A percentile compares a stretch with the other conserved stretches of the same genome.
These are phyloP conservation scores for Capsicum chinense DNA, from an alignment of 257 asterid species.

Conservation along the genomic window DNA sequence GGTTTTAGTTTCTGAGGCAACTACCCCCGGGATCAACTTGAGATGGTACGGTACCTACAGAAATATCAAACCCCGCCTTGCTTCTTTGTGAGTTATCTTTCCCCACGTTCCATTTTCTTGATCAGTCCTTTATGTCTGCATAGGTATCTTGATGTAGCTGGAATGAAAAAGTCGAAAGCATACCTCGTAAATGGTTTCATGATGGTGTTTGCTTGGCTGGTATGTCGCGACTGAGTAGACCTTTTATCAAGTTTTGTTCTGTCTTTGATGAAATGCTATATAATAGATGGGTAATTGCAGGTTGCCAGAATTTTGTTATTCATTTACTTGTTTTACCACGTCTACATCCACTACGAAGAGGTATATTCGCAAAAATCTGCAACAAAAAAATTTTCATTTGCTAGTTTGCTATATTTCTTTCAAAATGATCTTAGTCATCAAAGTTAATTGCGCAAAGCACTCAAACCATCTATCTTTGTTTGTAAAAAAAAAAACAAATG, in stretches of 20 bases:
- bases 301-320: slow-evolving; percentile 74
- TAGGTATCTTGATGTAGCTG: slow-evolving; percentile 87
- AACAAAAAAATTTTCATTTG: background rate
- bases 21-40: slow-evolving; percentile 80
- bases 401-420: background rate
- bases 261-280: slow-evolving; percentile 1
- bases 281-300: slow-evolving; percentile 43
- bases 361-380: slow-evolving; percentile 36
- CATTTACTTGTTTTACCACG: slow-evolving; percentile 61
- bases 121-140: background rate
- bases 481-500: too few relatives aligned
- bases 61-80: background rate
- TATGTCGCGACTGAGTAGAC: slow-evolving; percentile 31
- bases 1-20: slow-evolving; percentile 82
- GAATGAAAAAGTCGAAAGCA: slow-evolving; percentile 64
- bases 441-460: background rate
- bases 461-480: background rate
- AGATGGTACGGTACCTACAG: slow-evolving; percentile 63
- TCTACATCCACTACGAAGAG: slow-evolving; percentile 53
- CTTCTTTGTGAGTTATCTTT: background rate
- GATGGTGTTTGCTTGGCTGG: slow-evolving; percentile 78
- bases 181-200: slow-evolving; percentile 69
- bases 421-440: background rate
- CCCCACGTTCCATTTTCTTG: slow-evolving; percentile 15
- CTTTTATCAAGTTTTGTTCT: background rate